A percentile compares a stretch with the other conserved stretches of the same genome.
phyloP scores from a whole-genome alignment of 305 asterid species.

The Fraxinus latifolia region DNA sequence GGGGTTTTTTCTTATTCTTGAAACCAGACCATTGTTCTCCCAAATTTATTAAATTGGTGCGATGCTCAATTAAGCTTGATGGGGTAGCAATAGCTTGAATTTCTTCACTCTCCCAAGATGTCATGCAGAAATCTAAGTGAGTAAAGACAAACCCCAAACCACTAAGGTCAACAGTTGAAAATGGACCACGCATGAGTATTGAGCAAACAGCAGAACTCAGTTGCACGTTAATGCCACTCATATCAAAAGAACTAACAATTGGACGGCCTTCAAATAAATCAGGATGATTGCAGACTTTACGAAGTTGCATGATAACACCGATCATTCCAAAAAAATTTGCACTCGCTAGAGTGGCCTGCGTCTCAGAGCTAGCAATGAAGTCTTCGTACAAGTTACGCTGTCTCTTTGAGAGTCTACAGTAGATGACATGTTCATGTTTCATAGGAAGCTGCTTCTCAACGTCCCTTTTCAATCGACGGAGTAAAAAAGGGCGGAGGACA shows the following conservation, averaged over 20 bases:
- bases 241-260: conserved; percentile 91
- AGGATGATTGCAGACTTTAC: conserved; percentile 99
- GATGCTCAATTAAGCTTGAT: conserved; percentile 58
- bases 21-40: conserved; percentile 41
- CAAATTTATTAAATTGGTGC: conserved; percentile 31
- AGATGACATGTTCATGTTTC: conserved; percentile 88
- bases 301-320: conserved; percentile 97
- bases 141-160: conserved; percentile 83
- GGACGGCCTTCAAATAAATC: conserved; percentile 99
- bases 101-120: conserved; percentile 91
- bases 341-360: conserved; percentile 95
- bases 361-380: conserved; percentile 97
- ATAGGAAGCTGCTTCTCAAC: conserved; percentile 97
- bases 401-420: conserved; percentile 93
- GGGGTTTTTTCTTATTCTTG: conserved; percentile 46
- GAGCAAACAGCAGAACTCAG: conserved; percentile 84
- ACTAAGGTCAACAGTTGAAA: conserved; percentile 66
- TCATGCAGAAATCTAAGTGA: conserved; percentile 77
- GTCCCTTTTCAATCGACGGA: conserved; percentile 94
- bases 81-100: conserved; percentile 81
- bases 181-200: conserved; percentile 51
- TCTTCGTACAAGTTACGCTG: conserved; percentile 97
- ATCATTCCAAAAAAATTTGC: conserved; percentile 95
- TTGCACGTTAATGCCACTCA: conserved; percentile 76
- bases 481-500: conserved; percentile 97